Evolutionary conservation across 1,284 basidiomycete species (phyloP).

Genomic region (Coniferiporia sulphurascens): DNA sequence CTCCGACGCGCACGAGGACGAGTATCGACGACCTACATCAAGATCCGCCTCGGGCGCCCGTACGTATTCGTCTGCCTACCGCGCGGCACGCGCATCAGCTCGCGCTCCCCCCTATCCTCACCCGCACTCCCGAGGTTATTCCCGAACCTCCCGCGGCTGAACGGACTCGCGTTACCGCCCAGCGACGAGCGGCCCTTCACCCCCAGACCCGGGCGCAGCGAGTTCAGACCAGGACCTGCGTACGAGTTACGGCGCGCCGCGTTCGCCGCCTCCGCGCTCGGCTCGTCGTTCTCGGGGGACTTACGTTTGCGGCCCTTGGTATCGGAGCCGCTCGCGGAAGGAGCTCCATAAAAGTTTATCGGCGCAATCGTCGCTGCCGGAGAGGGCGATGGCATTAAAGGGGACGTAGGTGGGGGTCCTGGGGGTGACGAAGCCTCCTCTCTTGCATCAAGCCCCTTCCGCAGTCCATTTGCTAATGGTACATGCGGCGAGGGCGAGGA

Average conservation of each 20-base stretch:
- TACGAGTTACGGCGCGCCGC: not conserved
- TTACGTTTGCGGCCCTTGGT: constrained; percentile 34
- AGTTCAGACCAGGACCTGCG: not conserved
- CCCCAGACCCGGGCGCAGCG: constrained; percentile 3
- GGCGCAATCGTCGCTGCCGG: constrained; percentile 32
- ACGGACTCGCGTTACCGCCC: not conserved
- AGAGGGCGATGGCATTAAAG: constrained; percentile 23
- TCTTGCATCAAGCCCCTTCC: not conserved
- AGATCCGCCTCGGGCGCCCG: not conserved
- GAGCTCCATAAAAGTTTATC: constrained; percentile 42
- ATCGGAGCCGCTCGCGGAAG: constrained; percentile 11
- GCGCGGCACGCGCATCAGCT: not conserved
- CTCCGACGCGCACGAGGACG: too few species aligned
- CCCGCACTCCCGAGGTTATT: not conserved
- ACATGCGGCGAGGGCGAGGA: constrained; percentile 2
- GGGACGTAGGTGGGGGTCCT: constrained; percentile 19
- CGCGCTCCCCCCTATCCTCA: not conserved
- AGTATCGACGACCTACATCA: not conserved
- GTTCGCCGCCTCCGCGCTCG: constrained; percentile 17
- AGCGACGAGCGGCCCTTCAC: constrained; percentile 16
- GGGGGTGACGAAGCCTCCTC: constrained; percentile 4
- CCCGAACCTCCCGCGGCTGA: not conserved
- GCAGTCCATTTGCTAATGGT: not conserved
- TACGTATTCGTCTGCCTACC: not conserved
- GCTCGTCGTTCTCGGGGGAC: constrained; percentile 31